phyloP scores from a whole-genome alignment of 2,329 filamentous ascomycete species.

The Pseudophaeomoniella oleicola region DNA sequence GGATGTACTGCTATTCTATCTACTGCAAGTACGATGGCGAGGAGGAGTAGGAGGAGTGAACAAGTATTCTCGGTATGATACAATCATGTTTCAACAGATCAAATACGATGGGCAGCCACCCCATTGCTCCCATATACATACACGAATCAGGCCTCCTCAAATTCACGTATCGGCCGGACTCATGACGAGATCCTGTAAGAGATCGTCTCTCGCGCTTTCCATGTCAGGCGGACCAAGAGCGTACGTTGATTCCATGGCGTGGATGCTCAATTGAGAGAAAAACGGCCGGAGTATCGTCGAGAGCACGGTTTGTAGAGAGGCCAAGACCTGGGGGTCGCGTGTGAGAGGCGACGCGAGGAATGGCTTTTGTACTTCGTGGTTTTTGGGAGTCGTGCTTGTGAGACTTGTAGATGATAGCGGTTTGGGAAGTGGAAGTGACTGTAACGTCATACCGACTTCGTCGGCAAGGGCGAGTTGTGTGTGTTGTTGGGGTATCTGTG shows the following conservation, averaged over 20 bases:
- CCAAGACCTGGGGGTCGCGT: constrained; percentile 20
- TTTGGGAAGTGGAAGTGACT: constrained; percentile 1
- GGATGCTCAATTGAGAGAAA: constrained; percentile 82
- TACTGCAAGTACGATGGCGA: too few relatives aligned
- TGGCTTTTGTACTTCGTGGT: constrained; percentile 5
- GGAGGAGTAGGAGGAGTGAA: too few relatives aligned
- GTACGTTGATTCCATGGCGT: constrained; percentile 85
- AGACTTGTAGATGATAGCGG: not conserved
- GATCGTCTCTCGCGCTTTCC: constrained; percentile 45
- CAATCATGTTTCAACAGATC: too few relatives aligned
- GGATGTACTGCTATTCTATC: too few relatives aligned
- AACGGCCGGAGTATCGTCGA: constrained; percentile 72
- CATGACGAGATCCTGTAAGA: constrained; percentile 62
- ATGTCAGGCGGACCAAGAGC: constrained; percentile 59
- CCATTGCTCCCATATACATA: too few relatives aligned
- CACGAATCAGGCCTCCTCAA: too few relatives aligned
- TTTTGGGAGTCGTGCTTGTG: constrained; percentile 1
- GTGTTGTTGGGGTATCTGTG: constrained; percentile 29
- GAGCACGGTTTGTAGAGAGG: constrained; percentile 43
- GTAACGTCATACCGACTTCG: constrained; percentile 26
- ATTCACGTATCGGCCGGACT: too few relatives aligned
- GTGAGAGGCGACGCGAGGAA: constrained; percentile 3
- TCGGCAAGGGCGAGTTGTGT: constrained; percentile 63
- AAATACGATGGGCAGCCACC: too few relatives aligned
- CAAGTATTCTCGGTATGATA: too few relatives aligned